A percentile compares a stretch with the other conserved stretches of the same genome.
Conservation (phyloP, 202 grass and related monocot species). For the Saccharum hybrid region DNA sequence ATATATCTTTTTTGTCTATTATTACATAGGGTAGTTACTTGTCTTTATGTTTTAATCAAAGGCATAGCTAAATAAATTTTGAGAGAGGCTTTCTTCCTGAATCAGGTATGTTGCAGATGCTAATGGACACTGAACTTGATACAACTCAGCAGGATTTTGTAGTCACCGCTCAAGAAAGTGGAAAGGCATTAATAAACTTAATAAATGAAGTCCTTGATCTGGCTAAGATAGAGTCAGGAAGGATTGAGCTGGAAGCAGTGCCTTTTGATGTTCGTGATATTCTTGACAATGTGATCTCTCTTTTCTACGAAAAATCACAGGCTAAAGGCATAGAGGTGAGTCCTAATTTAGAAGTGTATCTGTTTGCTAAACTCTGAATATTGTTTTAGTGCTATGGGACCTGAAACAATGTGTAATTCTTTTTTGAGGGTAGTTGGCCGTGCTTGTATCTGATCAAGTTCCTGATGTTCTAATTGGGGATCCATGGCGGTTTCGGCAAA, state of each 20-base stretch:
- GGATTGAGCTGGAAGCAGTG: conserved; percentile 73
- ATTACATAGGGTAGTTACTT: conserved; percentile 8
- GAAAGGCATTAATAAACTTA: conserved; percentile 69
- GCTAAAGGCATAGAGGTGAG: conserved; percentile 80
- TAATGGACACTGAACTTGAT: conserved; percentile 85
- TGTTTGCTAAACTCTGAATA: conserved; percentile 32
- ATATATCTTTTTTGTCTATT: conserved; percentile 22
- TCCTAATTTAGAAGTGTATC: background rate
- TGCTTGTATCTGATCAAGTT: conserved; percentile 74
- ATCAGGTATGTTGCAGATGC: conserved; percentile 84
- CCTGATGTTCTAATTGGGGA: conserved; percentile 71
- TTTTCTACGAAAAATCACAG: conserved; percentile 81
- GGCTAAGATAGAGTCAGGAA: conserved; percentile 83
- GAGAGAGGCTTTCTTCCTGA: background rate
- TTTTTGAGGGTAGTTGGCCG: conserved; percentile 57
- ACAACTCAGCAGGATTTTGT: conserved; percentile 80
- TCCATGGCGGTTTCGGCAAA: conserved; percentile 71
- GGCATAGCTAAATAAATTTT: conserved; percentile 12
- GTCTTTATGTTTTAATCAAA: conserved; percentile 15
- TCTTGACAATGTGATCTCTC: conserved; percentile 77
- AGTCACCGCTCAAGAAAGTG: conserved; percentile 75
- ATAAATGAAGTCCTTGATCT: conserved; percentile 92
- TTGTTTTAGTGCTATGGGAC: conserved; percentile 19
- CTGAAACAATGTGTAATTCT: conserved; percentile 38
- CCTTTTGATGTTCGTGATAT: conserved; percentile 72